Base-by-base conservation (phyloP, 257 asterid genomes). In the Solanum dulcamara region DNA sequence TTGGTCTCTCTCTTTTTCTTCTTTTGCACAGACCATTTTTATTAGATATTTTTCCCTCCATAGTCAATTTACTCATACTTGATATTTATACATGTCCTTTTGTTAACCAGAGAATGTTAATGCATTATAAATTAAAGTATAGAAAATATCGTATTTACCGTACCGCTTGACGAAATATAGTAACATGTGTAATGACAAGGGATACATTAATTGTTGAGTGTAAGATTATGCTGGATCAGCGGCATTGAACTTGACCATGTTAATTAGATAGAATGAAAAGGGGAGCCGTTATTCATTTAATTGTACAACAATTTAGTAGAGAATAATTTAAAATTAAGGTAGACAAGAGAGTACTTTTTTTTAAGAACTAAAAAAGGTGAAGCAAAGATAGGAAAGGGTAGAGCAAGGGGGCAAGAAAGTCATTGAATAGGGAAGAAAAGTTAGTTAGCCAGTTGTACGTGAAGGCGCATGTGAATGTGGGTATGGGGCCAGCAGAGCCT, bases 401-500 rank as follows among this genome's bases (percentile, higher is more conserved):
- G 75, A 30, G 3, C 0, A 42, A 81, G 88, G 89, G 80, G 83
- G 91, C 89, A 89, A 38, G 37, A 2, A 8, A 50, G 92, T 84
- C 80, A 90, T 77, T 90, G 86, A 30, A 50, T 7, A 11, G 0
- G 7, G 26, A 64, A 12, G 74, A 35, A 86, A 38, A 77, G 60
- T 81, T 50, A 30, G 85, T 66, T 68, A 80, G 83, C 87, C 72
- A 85, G 86, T 80, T 86, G 89, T 81, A n/a, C n/a, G 24, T 81
- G 20, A 90, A 91, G 92, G 91, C 86, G 89, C 94, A 90, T 90
- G 94, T 87, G 91, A 90, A 90, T 86, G 92, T 89, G 92, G 89
- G 91, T 46, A 84, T 87, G 93, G 94, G 92, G 91, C 92, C 94
- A 89, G 85, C 89, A 79, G 85, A 81, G 85, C 72, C 38, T 37